These are phyloP conservation scores for Penicillium sp. DNA, from an alignment of 2,329 filamentous ascomycete species.

Conservation along the genomic window DNA sequence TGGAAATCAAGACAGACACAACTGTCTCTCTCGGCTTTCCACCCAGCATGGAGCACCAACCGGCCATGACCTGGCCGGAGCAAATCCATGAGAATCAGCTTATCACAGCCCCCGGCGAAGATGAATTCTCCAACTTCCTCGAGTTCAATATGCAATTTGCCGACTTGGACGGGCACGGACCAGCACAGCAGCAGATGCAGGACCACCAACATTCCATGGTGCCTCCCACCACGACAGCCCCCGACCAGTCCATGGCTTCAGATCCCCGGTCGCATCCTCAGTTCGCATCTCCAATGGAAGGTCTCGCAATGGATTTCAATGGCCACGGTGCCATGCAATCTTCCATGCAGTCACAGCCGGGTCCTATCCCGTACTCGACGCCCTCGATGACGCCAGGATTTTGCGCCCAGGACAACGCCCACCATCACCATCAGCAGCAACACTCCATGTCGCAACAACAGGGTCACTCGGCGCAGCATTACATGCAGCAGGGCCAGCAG, in stretches of 20 bases:
- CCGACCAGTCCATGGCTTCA: constrained; percentile 37
- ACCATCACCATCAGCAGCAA: constrained; percentile 18
- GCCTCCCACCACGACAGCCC: constrained; percentile 41
- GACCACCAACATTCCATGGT: constrained; percentile 42
- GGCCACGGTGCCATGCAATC: constrained; percentile 23
- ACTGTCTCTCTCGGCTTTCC: neutral
- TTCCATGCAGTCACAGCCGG: constrained; percentile 30
- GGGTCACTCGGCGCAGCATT: constrained; percentile 35
- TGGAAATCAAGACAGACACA: neutral
- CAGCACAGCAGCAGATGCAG: constrained; percentile 43
- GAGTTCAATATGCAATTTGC: constrained; percentile 56
- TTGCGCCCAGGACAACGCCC: constrained; percentile 38
- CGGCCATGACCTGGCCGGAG: constrained; percentile 49
- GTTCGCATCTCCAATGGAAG: constrained; percentile 42
- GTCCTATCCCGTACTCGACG: constrained; percentile 39
- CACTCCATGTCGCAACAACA: constrained; percentile 29
- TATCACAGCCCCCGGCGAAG: constrained; percentile 48
- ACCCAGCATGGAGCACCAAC: constrained; percentile 47
- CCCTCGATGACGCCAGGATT: constrained; percentile 42
- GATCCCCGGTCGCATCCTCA: constrained; percentile 35
- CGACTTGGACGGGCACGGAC: constrained; percentile 49
- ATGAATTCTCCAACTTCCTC: constrained; percentile 58
- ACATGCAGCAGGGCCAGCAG: constrained; percentile 40
- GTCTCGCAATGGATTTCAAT: constrained; percentile 44
- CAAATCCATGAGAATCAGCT: constrained; percentile 48